A percentile compares a stretch with the other conserved stretches of the same genome.
Evolutionary conservation across 805 yeast species (phyloP).

Genomic region (Sugiyamaella mastotermitis): DNA sequence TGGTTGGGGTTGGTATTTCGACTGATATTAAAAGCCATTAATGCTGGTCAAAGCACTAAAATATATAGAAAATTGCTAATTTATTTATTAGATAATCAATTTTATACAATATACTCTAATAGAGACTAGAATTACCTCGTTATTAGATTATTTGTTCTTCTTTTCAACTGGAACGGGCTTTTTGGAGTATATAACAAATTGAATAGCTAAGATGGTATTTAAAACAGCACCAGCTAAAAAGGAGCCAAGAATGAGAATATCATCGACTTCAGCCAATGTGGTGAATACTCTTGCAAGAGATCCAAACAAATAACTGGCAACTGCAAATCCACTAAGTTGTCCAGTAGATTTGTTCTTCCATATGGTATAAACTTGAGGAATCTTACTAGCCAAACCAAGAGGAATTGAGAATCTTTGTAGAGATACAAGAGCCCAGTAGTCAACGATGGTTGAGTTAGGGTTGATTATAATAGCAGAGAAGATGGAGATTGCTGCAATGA

Average conservation of each 20-base stretch:
- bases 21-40: too few species aligned
- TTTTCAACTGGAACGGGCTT: too few species aligned
- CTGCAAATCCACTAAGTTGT: conserved; percentile 34
- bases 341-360: conserved; percentile 34
- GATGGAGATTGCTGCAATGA: conserved; percentile 20
- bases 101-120: too few species aligned
- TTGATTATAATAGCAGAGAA: conserved; percentile 20
- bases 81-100: too few species aligned
- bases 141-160: too few species aligned
- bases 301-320: conserved; percentile 34
- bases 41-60: too few species aligned
- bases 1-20: too few species aligned
- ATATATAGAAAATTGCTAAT: too few species aligned
- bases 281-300: conserved; percentile 37
- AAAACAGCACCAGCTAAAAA: conserved; percentile 29
- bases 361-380: conserved; percentile 35
- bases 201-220: conserved; percentile 32
- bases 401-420: conserved; percentile 35
- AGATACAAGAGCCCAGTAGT: conserved; percentile 17
- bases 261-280: conserved; percentile 32
- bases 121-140: too few species aligned
- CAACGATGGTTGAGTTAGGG: conserved; percentile 21
- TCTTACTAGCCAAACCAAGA: conserved; percentile 30
- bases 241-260: conserved; percentile 31
- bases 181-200: conserved; percentile 30